These are phyloP conservation scores for Friedmanniomyces endolithicus DNA, from an alignment of 495 filamentous ascomycete genomes.

Conservation along the genomic window DNA sequence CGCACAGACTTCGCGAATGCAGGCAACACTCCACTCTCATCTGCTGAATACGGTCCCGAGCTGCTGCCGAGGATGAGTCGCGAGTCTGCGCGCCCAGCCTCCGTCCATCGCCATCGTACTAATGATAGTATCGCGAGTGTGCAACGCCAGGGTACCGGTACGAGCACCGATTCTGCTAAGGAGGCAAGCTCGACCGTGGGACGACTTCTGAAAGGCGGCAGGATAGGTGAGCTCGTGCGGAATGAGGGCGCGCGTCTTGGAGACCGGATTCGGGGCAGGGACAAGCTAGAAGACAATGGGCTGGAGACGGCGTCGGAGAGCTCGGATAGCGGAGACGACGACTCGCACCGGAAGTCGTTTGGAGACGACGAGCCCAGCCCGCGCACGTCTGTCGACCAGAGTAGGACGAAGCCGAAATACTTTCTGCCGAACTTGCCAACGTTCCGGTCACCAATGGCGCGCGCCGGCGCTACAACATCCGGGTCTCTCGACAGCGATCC, in stretches of 20 bases:
- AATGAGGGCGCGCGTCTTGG: constrained; percentile 24
- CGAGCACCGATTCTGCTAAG: not conserved
- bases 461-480: constrained; percentile 1
- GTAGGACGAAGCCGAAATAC: constrained; percentile 27
- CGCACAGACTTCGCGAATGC: constrained; percentile 22
- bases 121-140: constrained; percentile 7
- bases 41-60: not conserved
- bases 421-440: constrained; percentile 37
- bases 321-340: not conserved
- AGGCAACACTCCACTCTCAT: not conserved
- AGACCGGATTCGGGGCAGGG: constrained; percentile 25
- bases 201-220: constrained; percentile 28
- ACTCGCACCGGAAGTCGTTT: not conserved
- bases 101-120: constrained; percentile 9
- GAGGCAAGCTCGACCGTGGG: constrained; percentile 23
- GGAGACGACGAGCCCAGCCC: constrained; percentile 1
- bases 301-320: constrained; percentile 3
- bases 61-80: constrained; percentile 7
- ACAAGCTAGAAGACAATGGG: constrained; percentile 15
- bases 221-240: constrained; percentile 25
- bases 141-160: constrained; percentile 3
- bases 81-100: constrained; percentile 4
- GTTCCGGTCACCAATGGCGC: constrained; percentile 37
- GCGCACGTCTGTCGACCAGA: constrained; percentile 4
- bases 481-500: constrained; percentile 21